phyloP scores from a whole-genome alignment of 2,329 filamentous ascomycete species.

The Fusarium sp. region DNA sequence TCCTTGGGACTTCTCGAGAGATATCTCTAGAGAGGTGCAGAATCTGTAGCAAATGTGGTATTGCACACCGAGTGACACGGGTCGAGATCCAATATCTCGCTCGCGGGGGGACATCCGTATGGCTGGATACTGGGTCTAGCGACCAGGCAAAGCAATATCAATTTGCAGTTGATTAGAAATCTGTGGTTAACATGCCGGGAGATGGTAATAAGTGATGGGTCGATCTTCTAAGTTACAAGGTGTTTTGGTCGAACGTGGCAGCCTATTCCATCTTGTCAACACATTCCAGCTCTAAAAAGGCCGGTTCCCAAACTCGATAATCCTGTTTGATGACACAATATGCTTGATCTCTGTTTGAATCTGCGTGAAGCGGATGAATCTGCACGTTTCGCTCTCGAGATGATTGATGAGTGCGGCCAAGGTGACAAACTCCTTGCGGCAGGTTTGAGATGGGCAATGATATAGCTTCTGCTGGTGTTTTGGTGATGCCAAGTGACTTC shows the following conservation, averaged over 20 bases:
- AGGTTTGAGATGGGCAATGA: constrained; percentile 54
- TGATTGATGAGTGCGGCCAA: constrained; percentile 57
- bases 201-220: not conserved
- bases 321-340: constrained; percentile 25
- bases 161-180: not conserved
- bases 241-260: not conserved
- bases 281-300: not conserved
- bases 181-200: not conserved
- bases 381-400: constrained; percentile 58
- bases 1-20: not conserved
- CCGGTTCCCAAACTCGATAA: not conserved
- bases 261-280: not conserved
- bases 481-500: constrained; percentile 66
- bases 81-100: not conserved
- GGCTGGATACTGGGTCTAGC: not conserved
- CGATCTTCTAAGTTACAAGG: not conserved
- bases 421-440: constrained; percentile 52
- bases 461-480: constrained; percentile 53
- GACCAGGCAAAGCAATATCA: not conserved
- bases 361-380: constrained; percentile 52
- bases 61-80: not conserved
- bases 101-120: not conserved
- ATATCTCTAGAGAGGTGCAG: not conserved
- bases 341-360: constrained; percentile 49
- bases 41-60: not conserved